phyloP scores from a whole-genome alignment of 345 rosid genomes.

The Raphanus sativus region DNA sequence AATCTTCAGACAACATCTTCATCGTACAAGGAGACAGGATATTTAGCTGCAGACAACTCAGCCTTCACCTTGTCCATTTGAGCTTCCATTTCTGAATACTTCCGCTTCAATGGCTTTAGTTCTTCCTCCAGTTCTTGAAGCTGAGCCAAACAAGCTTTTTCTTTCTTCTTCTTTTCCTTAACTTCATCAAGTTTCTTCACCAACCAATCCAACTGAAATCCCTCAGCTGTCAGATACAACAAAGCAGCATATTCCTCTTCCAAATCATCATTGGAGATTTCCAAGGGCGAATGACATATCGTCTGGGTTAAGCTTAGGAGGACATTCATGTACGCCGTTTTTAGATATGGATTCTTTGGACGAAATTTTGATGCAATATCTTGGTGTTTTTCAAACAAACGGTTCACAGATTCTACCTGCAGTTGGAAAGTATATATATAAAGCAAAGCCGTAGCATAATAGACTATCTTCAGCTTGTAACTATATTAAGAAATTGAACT shows the following conservation, averaged over 20 bases:
- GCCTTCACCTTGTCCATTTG: background rate
- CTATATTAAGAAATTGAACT: background rate
- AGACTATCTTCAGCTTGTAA: background rate
- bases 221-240: background rate
- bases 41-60: background rate
- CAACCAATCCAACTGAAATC: constrained; percentile 22
- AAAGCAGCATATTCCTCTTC: background rate
- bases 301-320: background rate
- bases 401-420: background rate
- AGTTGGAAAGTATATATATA: background rate
- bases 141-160: background rate
- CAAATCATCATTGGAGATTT: background rate
- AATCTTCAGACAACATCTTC: background rate
- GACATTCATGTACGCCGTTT: background rate
- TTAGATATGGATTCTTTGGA: background rate
- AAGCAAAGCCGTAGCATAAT: background rate
- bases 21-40: background rate
- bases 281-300: background rate
- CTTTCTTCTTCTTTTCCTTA: background rate
- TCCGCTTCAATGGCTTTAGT: background rate
- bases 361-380: background rate
- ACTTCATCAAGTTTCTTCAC: constrained; percentile 19
- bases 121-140: background rate
- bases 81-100: constrained; percentile 1
- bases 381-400: background rate